Evolutionary conservation across 2,329 filamentous ascomycete species (phyloP).

Genomic region (Hirsutella minnesotensis): DNA sequence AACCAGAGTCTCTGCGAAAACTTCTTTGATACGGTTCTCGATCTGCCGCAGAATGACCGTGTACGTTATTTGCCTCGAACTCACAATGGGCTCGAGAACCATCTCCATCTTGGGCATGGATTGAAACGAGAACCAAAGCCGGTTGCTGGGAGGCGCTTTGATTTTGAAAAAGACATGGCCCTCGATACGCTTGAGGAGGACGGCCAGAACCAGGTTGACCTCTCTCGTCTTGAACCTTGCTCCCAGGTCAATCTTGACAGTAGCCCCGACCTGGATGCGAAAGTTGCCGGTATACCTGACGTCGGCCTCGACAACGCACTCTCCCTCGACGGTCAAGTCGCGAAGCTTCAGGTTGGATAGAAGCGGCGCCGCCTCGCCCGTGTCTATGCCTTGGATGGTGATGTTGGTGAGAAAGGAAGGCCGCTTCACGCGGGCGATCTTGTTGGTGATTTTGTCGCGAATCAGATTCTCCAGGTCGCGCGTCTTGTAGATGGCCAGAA

Average conservation of each 20-base stretch:
- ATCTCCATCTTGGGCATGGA: conserved; percentile 89
- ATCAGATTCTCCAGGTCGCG: conserved; percentile 69
- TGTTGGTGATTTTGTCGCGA: conserved; percentile 81
- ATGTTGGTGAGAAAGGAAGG: conserved; percentile 83
- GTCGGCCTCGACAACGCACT: conserved; percentile 78
- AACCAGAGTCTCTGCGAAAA: conserved; percentile 84
- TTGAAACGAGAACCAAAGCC: conserved; percentile 92
- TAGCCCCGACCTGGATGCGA: conserved; percentile 81
- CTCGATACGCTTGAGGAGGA: conserved; percentile 72
- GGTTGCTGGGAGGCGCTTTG: conserved; percentile 90
- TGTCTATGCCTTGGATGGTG: conserved; percentile 69
- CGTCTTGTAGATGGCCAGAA: conserved; percentile 80
- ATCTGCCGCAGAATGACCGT: conserved; percentile 85
- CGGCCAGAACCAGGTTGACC: conserved; percentile 78
- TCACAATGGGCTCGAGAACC: conserved; percentile 91
- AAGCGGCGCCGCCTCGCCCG: conserved; percentile 76
- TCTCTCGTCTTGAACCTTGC: conserved; percentile 80
- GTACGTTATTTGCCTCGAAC: conserved; percentile 90
- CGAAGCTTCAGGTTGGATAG: conserved; percentile 81
- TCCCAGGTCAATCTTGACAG: conserved; percentile 82
- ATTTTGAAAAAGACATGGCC: conserved; percentile 77
- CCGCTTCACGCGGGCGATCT: conserved; percentile 87
- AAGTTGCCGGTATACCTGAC: conserved; percentile 84
- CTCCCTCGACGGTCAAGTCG: conserved; percentile 84
- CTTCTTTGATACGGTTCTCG: conserved; percentile 88